Evolutionary conservation across 2,329 filamentous ascomycete genomes (phyloP), one percentile per base, ranked within the genome.

Genomic region (Aspergillus chevalieri): DNA sequence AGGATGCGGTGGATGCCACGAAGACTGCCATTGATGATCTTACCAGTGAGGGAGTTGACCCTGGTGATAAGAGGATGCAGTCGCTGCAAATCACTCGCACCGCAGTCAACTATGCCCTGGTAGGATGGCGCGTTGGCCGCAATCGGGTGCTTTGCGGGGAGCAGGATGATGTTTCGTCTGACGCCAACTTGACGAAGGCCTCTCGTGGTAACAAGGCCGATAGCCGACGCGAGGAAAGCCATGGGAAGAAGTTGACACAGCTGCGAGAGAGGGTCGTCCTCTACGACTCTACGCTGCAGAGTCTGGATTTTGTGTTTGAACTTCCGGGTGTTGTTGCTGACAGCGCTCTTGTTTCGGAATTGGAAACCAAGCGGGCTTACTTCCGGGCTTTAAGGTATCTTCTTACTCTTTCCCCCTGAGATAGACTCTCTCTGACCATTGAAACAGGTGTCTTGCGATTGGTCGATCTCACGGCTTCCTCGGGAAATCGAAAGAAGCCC

Each of bases 21-120:
- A 94, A 95, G 69, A 84, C 87, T 59, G 90, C 90, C 9, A 95
- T 96, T 52, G 92, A 97, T 57, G 93, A 97, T 67, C 76, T 96
- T 50, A 81, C 82, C 46, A 84, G 81, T 52, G 93, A 98, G 66
- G 87, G 89, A 1, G 82, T 95, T 12, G 81, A 88, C 19, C 87
- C 89, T 65, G 84, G 89, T 49, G 92, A 98, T 63, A 74, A 82
- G 33, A 83, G 89, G 50, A 90, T 98, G 84, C 93, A 98, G 71
- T 85, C 90, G 59, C 75, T 98, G 43, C 91, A 95, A 58, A 86
- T 98, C 51, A 95, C 91, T 3, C 86, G 87, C 53, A 94, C 94
- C 0, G 90, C 92, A 1, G 89, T 97, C 49, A 95, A 93, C 69
- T 97, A 95, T 67, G 88, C 89, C 57, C 83, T 96, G 69, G 86